Conservation (phyloP, 257 asterid species). For the Schizonepeta tenuifolia region DNA sequence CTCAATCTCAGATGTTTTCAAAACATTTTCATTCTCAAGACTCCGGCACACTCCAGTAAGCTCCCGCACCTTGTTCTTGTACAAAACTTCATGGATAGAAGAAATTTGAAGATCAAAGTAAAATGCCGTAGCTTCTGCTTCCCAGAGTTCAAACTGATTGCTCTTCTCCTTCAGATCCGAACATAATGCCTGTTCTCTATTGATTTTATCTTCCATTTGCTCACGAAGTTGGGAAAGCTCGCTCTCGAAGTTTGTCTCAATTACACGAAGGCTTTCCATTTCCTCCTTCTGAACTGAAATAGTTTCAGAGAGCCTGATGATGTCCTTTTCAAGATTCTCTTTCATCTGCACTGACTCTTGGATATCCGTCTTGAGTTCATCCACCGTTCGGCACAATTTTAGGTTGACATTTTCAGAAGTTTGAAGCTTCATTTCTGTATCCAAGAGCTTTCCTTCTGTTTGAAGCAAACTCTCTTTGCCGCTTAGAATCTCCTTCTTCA, state of each 20-base stretch:
- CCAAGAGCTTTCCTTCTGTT: conserved; percentile 57
- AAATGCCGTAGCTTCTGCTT: conserved; percentile 80
- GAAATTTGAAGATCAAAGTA: conserved; percentile 84
- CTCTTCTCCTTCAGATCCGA: conserved; percentile 63
- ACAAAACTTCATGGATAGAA: conserved; percentile 57
- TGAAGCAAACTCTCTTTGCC: conserved; percentile 47
- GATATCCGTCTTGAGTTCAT: conserved; percentile 54
- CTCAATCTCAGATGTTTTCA: conserved; percentile 61
- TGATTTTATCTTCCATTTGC: conserved; percentile 57
- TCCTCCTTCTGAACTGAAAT: conserved; percentile 54
- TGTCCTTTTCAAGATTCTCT: conserved; percentile 52
- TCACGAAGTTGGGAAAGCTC: conserved; percentile 60
- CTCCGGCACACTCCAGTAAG: conserved; percentile 58
- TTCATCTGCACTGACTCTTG: conserved; percentile 54
- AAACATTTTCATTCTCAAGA: conserved; percentile 54
- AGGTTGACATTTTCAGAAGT: conserved; percentile 58
- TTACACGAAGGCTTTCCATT: conserved; percentile 55
- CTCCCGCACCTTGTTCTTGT: conserved; percentile 72
- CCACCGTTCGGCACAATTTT: conserved; percentile 50
- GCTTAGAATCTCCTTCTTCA: conserved; percentile 53
- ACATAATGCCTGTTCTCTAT: conserved; percentile 56
- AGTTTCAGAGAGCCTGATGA: conserved; percentile 58
- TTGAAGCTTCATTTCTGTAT: conserved; percentile 57
- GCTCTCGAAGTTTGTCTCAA: conserved; percentile 48
- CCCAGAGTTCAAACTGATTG: conserved; percentile 76